phyloP scores from a whole-genome alignment of 768 basidiomycete species.

The Russula earlei region DNA sequence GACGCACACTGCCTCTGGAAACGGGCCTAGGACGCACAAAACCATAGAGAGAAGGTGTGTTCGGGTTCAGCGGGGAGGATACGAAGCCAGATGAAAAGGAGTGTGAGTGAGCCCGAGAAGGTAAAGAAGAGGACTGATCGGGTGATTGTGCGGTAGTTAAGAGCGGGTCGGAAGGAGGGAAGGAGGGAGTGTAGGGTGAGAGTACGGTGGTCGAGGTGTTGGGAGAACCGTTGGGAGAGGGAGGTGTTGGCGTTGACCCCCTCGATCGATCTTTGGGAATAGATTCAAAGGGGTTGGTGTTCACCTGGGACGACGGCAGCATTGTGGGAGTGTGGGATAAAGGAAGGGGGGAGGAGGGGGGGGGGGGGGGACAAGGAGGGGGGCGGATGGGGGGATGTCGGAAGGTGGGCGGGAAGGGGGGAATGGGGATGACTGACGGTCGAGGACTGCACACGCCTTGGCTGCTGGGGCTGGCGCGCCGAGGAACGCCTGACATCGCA shows the following conservation, averaged over 20 bases:
- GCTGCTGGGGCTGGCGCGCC: too few relatives aligned
- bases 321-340: not conserved
- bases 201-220: not conserved
- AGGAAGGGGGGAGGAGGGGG: not conserved
- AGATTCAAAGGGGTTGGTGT: conserved; percentile 12
- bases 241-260: conserved; percentile 1
- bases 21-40: conserved; percentile 31
- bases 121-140: not conserved
- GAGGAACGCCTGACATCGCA: too few relatives aligned
- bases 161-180: not conserved
- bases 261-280: conserved; percentile 6
- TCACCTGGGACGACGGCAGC: conserved; percentile 2
- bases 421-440: not conserved
- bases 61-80: conserved; percentile 47
- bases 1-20: conserved; percentile 33
- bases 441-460: too few relatives aligned
- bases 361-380: not conserved
- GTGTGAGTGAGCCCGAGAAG: conserved; percentile 22
- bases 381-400: not conserved
- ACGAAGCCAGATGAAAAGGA: conserved; percentile 31
- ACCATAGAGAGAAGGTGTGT: conserved; percentile 22
- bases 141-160: not conserved
- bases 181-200: conserved; percentile 2
- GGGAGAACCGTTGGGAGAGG: not conserved
- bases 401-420: not conserved